Percentiles rank a stretch among this genome's conserved stretches.
Conservation (phyloP, 352 stramenopile genomes). For the Plasmopara muralis region DNA sequence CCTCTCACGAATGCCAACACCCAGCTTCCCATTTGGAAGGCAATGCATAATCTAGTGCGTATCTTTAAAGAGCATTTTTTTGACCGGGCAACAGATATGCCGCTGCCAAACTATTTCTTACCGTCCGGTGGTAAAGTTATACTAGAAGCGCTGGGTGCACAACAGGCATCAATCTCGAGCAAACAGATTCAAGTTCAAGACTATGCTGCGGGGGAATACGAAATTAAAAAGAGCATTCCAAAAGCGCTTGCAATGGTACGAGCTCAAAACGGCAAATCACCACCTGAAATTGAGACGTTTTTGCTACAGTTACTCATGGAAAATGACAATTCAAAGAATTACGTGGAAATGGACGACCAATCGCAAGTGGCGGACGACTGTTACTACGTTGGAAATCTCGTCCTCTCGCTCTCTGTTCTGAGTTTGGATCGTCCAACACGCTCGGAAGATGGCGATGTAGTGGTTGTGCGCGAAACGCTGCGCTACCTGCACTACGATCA, state of each 20-base stretch:
- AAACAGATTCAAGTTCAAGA: conserved; percentile 85
- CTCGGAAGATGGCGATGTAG: conserved; percentile 33
- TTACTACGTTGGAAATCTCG: conserved; percentile 77
- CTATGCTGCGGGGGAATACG: conserved; percentile 78
- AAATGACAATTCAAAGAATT: conserved; percentile 88
- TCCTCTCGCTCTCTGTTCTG: conserved; percentile 65
- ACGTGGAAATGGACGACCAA: conserved; percentile 83
- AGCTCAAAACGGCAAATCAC: conserved; percentile 72
- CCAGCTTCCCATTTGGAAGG: conserved; percentile 77
- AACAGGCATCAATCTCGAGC: conserved; percentile 74
- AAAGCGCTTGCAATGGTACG: conserved; percentile 69
- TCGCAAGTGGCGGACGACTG: conserved; percentile 80
- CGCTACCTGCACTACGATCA: conserved; percentile 81
- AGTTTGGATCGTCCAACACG: conserved; percentile 51
- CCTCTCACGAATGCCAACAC: conserved; percentile 77
- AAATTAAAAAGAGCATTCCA: conserved; percentile 85
- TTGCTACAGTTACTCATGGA: conserved; percentile 70
- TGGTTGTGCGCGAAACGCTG: conserved; percentile 66
- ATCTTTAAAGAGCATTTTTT: conserved; percentile 89
- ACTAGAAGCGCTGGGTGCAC: conserved; percentile 63
- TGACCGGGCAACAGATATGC: conserved; percentile 72
- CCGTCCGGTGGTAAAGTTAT: conserved; percentile 79
- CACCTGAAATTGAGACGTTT: conserved; percentile 72
- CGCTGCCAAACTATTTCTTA: conserved; percentile 82
- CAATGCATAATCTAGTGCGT: conserved; percentile 81